phyloP scores from a whole-genome alignment of 176 grass and related monocot genomes.

The Neostapfia colusana region DNA sequence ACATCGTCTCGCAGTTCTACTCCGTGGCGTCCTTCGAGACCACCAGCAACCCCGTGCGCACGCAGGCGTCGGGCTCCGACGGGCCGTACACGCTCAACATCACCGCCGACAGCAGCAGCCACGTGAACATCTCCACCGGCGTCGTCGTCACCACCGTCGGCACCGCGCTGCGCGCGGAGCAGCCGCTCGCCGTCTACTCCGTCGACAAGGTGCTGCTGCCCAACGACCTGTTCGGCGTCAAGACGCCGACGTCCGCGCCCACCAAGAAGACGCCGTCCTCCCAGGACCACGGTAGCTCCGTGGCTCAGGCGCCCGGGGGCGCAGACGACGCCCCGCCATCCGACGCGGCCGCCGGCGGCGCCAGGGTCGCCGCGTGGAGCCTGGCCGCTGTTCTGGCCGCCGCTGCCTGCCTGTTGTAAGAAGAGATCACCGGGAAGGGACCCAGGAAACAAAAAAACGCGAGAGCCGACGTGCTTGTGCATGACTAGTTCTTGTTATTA shows the following conservation, averaged over 20 bases:
- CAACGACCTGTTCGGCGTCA: conserved; percentile 63
- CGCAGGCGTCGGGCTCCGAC: conserved; percentile 69
- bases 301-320: conserved; percentile 14
- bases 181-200: conserved; percentile 76
- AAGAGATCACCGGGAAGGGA: not conserved
- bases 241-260: conserved; percentile 53
- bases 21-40: conserved; percentile 59
- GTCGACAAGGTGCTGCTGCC: conserved; percentile 71
- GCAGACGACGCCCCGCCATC: not conserved
- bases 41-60: conserved; percentile 76
- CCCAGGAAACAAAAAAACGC: not conserved
- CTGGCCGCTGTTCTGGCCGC: conserved; percentile 15
- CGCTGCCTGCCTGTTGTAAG: conserved; percentile 33
- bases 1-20: conserved; percentile 70
- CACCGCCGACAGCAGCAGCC: conserved; percentile 48
- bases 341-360: not conserved
- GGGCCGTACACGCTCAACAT: conserved; percentile 79
- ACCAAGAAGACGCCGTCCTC: conserved; percentile 22
- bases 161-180: conserved; percentile 30
- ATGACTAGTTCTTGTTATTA: conserved; percentile 4
- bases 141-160: conserved; percentile 48
- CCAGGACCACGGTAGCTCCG: conserved; percentile 28
- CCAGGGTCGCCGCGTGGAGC: conserved; percentile 37
- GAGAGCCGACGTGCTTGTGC: conserved; percentile 32
- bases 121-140: conserved; percentile 84